Base-by-base conservation (phyloP, 2,329 filamentous ascomycete genomes). In the Graphiopsis chlorocephala region DNA sequence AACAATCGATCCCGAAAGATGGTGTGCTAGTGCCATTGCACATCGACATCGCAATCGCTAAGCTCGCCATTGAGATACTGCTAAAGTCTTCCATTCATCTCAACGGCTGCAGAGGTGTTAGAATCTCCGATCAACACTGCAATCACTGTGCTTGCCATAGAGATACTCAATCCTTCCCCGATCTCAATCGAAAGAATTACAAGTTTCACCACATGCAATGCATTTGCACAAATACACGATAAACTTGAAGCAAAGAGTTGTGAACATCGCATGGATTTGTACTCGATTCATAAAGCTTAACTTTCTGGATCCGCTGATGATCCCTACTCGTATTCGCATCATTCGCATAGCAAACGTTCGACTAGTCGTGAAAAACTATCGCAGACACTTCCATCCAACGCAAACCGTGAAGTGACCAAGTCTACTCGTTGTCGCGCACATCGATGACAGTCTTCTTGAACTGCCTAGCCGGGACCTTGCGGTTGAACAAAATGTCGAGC, bases 401-500 rank as follows among this genome's bases (percentile, higher is more conserved):
- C 35, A n/a, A n/a, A 15, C n/a, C n/a, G 38, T 45, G n/a, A n/a
- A n/a, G n/a, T n/a, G n/a, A n/a, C 38, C 5, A 8, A 7, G 2
- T 38, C 7, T 53, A 62, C 60, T 81, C 79, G 62, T 73, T 73
- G 15, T 80, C 60, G 23, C 47, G 47, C 12, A 62, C 74, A 28
- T 78, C 77, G 65, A 82, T 79, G 33, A 78, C 70, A 3, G 79
- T 82, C 35, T 70, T 70, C 75, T 80, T 81, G 75, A 95, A 96
- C 72, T 92, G 89, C 71, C 92, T 83, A 6, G 91, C 90, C 68
- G 85, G 84, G 26, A 94, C 80, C 1, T 84, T 81, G 68, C 86
- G 84, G 79, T 96, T 91, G 72, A 97, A 97, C 58, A 97, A 81
- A 53, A 96, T 73, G 76, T 97, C 92, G 63, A 97, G 80, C 78